Base-by-base conservation (phyloP, 352 stramenopile genomes). In the Peronospora belbahrii region DNA sequence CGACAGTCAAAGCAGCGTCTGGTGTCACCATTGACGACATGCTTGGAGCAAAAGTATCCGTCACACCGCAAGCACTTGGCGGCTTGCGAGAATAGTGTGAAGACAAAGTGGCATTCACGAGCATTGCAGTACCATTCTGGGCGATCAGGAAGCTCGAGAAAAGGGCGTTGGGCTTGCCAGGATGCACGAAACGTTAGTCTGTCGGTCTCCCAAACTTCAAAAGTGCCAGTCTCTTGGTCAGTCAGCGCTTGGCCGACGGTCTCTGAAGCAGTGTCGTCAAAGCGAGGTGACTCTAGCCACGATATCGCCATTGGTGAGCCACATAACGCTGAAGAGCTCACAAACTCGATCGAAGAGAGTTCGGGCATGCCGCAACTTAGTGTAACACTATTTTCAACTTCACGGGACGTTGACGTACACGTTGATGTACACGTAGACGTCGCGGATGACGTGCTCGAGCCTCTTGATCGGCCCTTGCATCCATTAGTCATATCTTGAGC, bases 71-170 rank as follows among this genome's bases (percentile, higher is more conserved):
- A 38, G 40, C 78, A 89, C 15, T 79, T 62, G 18, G 67, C 57
- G 3, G 59, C 60, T 18, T 79, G 66, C 0, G 70, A 66, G 42
- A 87, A 87, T 49, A 89, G 70, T 24, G 64, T 58, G 25, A 89
- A 89, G 9, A 89, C 72, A 6, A 38, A 50, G 50, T 87, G 75
- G 44, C 78, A 89, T 2, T 65, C 43, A 1, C 38, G 28, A 7
- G 68, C 62, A 38, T 89, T 87, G 61, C 78, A 89, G 40, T 86
- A 89, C 78, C 78, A 89, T 42, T 64, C 54, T 10, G 78, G 75
- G 0, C 71, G 61, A 47, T 83, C 65, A 0, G 78, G 71, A 24
- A 89, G 85, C 38, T 74, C 55, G 0, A 84, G 55, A 13, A 55
- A 36, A 32, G 52, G 48, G 14, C 41, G 38, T 37, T 44, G 27